phyloP scores from a whole-genome alignment of 2,329 filamentous ascomycete genomes.

The Alternaria ethzedia region DNA sequence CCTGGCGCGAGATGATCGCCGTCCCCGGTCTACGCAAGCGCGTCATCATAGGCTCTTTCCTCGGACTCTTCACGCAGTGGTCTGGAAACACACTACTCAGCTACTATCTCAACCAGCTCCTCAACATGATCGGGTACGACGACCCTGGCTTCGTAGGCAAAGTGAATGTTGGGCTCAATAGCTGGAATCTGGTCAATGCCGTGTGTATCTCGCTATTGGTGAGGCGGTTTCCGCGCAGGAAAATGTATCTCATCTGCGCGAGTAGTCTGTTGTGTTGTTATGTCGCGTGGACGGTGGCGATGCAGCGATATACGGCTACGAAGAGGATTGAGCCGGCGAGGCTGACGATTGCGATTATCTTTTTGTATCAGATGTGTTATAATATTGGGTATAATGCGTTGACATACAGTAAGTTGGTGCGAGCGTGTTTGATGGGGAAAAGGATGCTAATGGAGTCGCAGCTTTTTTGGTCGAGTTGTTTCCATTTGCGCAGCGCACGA shows the following conservation, averaged over 20 bases:
- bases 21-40: conserved; percentile 70
- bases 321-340: conserved; percentile 46
- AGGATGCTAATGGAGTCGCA: conserved; percentile 27
- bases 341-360: conserved; percentile 57
- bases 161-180: conserved; percentile 63
- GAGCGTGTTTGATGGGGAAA: background rate
- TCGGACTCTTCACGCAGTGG: conserved; percentile 72
- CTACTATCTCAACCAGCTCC: conserved; percentile 69
- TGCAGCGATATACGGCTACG: conserved; percentile 55
- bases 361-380: conserved; percentile 59
- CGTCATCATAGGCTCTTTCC: conserved; percentile 65
- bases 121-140: conserved; percentile 65
- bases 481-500: conserved; percentile 56
- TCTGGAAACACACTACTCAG: conserved; percentile 67
- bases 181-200: conserved; percentile 64
- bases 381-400: conserved; percentile 70
- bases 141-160: conserved; percentile 45
- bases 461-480: conserved; percentile 59
- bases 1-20: conserved; percentile 65
- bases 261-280: conserved; percentile 40
- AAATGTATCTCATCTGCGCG: conserved; percentile 59
- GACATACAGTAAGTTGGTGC: conserved; percentile 57
- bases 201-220: conserved; percentile 62
- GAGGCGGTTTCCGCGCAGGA: conserved; percentile 61
- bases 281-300: conserved; percentile 51